phyloP scores from a whole-genome alignment of 352 stramenopile genomes.

The Aphanomyces astaci region DNA sequence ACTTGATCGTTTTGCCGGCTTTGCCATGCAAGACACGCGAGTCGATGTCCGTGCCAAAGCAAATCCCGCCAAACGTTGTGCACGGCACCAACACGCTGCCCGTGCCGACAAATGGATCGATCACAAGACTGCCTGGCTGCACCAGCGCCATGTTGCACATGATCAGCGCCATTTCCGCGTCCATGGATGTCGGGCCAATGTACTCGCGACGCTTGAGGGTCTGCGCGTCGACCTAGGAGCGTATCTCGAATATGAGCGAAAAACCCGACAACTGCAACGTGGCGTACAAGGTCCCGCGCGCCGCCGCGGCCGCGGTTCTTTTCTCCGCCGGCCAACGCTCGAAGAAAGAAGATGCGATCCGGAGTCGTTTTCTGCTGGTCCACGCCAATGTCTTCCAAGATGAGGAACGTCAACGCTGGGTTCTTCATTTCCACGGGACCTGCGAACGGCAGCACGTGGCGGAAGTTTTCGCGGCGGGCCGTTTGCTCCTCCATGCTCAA shows the following conservation, averaged over 20 bases:
- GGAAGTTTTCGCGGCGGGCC: constrained; percentile 40
- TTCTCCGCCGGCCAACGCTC: constrained; percentile 57
- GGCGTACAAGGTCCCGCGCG: constrained; percentile 42
- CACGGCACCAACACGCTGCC: constrained; percentile 94
- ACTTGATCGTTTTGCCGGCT: constrained; percentile 25
- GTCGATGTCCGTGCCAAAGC: constrained; percentile 96
- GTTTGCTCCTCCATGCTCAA: constrained; percentile 63
- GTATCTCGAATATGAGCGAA: constrained; percentile 24
- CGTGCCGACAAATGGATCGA: constrained; percentile 97
- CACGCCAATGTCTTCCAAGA: constrained; percentile 68
- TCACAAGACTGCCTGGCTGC: constrained; percentile 66
- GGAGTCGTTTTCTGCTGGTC: constrained; percentile 34
- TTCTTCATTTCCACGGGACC: constrained; percentile 66
- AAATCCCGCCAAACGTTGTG: constrained; percentile 87
- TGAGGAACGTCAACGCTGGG: constrained; percentile 55
- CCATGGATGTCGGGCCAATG: constrained; percentile 96
- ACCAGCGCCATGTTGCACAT: constrained; percentile 89
- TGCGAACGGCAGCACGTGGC: constrained; percentile 48
- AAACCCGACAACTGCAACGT: constrained; percentile 14
- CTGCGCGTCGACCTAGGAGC: constrained; percentile 65
- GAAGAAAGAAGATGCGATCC: constrained; percentile 66
- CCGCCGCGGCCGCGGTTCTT: constrained; percentile 63
- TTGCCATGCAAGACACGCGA: constrained; percentile 89
- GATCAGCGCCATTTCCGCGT: constrained; percentile 94
- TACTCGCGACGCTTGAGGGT: constrained; percentile 92